Base-by-base conservation (phyloP, 345 rosid species). In the Gossypium anomalum region DNA sequence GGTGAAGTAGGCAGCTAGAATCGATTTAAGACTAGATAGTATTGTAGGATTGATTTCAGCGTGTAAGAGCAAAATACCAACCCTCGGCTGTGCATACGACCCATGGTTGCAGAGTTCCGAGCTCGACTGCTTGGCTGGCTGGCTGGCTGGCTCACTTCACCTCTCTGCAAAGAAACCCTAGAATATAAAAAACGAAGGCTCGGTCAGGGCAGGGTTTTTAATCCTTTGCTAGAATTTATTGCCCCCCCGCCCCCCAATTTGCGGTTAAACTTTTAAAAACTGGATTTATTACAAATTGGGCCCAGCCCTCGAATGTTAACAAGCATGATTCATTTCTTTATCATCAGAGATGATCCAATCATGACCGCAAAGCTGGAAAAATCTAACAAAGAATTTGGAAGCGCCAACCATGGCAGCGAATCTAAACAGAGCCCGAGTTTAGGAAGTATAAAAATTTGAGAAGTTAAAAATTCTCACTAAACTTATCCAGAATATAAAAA, bases 51-150 rank as follows among this genome's bases (percentile, higher is more conserved):
- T 13, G 57, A 34, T 22, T 55, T 57, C 1, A 11, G 62, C 14
- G 4, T 3, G 43, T 15, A 2, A 20, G 11, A 41, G 47, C 7
- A 38, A 58, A 19, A 52, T 20, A 44, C 82, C 61, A 72, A 88
- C 97, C 96, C 97, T 68, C 90, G 68, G 62, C 89, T 82, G 75
- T 92, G 96, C 97, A 92, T 90, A 75, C 97, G 93, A 74, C 96
- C 97, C 96, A 90, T 92, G 84, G 82, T 71, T 75, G 78, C 81
- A 29, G 17, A 48, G 15, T 56, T 1, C 53, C 19, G 52, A 63
- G 19, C 52, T 65, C 16, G 9, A 23, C 10, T 59, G 61, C 49
- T 49, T 55, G 19, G 9, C 29, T 57, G 9, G 5, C 34, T 29
- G 34, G 34, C 34, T 75, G 71, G 63, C 72, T 44, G 17, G 68